Evolutionary conservation across 1,139 yeast species (phyloP).

Genomic region (Candida sp.): DNA sequence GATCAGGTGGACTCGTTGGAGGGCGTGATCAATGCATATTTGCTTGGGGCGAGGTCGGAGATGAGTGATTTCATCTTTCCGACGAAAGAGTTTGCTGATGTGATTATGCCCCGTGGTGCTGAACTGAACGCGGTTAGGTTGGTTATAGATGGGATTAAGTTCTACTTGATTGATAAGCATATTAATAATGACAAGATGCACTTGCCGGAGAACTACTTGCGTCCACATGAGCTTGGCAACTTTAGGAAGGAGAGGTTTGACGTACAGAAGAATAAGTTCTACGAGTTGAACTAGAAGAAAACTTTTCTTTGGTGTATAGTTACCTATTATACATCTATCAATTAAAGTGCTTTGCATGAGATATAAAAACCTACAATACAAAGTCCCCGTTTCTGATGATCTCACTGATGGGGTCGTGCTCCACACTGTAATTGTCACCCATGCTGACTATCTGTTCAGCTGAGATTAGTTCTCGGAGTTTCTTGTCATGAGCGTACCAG

Average conservation of each 20-base stretch:
- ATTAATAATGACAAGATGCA: constrained; percentile 18
- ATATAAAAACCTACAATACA: constrained; percentile 1
- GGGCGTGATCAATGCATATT: constrained; percentile 58
- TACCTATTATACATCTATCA: neutral
- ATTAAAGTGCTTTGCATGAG: neutral
- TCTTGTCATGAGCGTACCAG: constrained; percentile 71
- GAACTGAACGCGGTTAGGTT: constrained; percentile 65
- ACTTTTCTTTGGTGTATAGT: neutral
- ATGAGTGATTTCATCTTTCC: constrained; percentile 76
- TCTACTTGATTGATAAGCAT: constrained; percentile 23
- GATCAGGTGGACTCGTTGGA: constrained; percentile 37
- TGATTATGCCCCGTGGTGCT: constrained; percentile 79
- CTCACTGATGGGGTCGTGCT: constrained; percentile 50
- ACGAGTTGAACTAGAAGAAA: constrained; percentile 39
- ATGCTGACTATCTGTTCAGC: constrained; percentile 35
- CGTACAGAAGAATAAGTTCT: constrained; percentile 54
- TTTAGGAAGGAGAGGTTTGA: constrained; percentile 47
- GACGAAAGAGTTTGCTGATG: constrained; percentile 82
- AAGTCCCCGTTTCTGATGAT: constrained; percentile 27
- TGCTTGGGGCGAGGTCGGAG: constrained; percentile 74
- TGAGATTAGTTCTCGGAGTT: constrained; percentile 57
- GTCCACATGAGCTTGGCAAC: constrained; percentile 28
- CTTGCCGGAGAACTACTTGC: constrained; percentile 20
- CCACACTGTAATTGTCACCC: constrained; percentile 42
- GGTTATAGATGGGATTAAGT: constrained; percentile 73